A percentile compares a stretch with the other conserved stretches of the same genome.
phyloP scores from a whole-genome alignment of 1,139 yeast species.

The Saccharomyces hybrid region DNA sequence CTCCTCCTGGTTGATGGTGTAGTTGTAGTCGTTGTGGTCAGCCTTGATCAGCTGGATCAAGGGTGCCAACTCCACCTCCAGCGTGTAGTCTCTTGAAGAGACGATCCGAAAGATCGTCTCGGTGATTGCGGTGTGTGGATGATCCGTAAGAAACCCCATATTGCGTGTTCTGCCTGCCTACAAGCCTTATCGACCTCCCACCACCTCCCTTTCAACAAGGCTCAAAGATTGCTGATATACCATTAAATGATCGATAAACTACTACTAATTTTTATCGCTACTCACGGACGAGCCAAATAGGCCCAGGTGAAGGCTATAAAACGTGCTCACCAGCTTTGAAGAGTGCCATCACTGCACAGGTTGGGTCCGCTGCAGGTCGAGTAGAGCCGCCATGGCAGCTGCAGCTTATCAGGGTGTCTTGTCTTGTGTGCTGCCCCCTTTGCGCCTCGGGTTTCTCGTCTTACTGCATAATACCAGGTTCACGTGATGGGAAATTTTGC shows the following conservation, averaged over 20 bases:
- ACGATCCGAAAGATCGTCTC: slow-evolving; percentile 43
- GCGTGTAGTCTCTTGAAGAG: slow-evolving; percentile 35
- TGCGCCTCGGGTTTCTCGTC: neutral
- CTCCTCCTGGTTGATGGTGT: slow-evolving; percentile 38
- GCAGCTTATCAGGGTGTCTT: no score
- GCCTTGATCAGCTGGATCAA: slow-evolving; percentile 31
- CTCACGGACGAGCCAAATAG: no score
- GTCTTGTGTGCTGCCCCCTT: neutral
- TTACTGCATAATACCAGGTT: neutral
- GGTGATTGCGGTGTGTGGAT: slow-evolving; percentile 49
- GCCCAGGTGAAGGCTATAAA: no score
- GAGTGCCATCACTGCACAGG: no score
- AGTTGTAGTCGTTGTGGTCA: slow-evolving; percentile 15
- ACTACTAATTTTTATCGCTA: no score
- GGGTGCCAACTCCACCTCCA: slow-evolving; percentile 37
- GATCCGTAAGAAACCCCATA: slow-evolving; percentile 46
- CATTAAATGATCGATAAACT: no score
- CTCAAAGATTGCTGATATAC: no score
- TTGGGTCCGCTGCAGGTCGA: neutral
- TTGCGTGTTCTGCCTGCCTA: neutral
- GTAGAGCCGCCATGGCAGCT: neutral
- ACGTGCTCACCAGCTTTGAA: no score
- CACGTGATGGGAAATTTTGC: neutral
- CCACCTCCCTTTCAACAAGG: no score
- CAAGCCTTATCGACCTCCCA: neutral